Evolutionary conservation across 73 alveolate species (phyloP).

Genomic region (Paramecium pentaurelia): DNA sequence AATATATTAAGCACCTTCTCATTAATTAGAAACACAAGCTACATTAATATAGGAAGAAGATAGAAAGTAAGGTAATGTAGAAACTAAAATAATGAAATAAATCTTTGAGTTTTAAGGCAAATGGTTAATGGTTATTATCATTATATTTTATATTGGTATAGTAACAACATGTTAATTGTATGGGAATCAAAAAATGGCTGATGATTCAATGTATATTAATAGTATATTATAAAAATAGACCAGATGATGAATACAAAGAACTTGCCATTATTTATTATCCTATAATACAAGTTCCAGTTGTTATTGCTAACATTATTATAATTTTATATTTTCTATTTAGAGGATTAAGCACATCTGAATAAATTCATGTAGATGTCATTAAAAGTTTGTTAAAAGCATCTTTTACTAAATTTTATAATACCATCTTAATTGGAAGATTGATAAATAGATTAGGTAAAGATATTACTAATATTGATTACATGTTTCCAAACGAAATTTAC

Average conservation of each 20-base stretch:
- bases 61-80: background rate
- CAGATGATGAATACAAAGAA: background rate
- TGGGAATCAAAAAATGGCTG: background rate
- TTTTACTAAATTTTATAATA: constrained; percentile 80
- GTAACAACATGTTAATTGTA: background rate
- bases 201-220: background rate
- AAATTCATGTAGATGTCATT: background rate
- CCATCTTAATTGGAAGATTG: constrained; percentile 88
- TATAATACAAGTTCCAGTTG: background rate
- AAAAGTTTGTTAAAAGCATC: background rate
- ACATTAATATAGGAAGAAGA: constrained; percentile 1
- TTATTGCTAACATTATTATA: background rate
- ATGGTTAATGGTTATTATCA: background rate
- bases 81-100: background rate
- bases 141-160: background rate
- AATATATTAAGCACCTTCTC: background rate
- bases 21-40: background rate
- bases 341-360: background rate
- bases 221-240: background rate
- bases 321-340: background rate
- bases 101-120: background rate
- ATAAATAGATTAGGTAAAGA: constrained; percentile 88
- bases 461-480: constrained; percentile 47
- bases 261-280: background rate
- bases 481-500: background rate